Evolutionary conservation across 768 basidiomycete genomes (phyloP).

Genomic region (Amanita pallidorosea): DNA sequence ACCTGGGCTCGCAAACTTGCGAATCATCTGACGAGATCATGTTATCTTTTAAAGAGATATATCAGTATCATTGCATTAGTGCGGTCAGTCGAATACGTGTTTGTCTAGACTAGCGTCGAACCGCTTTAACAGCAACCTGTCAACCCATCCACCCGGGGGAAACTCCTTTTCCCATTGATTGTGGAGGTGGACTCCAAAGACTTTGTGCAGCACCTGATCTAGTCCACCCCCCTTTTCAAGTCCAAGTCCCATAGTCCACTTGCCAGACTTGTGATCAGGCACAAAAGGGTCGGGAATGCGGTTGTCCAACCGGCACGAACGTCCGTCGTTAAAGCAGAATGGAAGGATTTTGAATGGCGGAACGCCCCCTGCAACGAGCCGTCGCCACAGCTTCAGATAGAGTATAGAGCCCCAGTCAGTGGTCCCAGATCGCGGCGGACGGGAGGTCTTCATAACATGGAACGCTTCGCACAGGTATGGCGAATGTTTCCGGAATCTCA

Average conservation of each 20-base stretch:
- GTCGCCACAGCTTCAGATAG: constrained; percentile 86
- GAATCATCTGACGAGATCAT: neutral
- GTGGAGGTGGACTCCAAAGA: constrained; percentile 88
- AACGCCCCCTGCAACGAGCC: constrained; percentile 59
- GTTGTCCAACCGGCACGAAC: constrained; percentile 87
- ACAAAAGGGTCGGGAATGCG: constrained; percentile 87
- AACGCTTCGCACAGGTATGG: constrained; percentile 97
- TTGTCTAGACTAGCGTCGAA: constrained; percentile 30
- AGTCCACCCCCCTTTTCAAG: constrained; percentile 52
- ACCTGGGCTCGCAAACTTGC: too few species aligned
- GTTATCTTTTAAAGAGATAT: too few species aligned
- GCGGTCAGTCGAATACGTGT: too few species aligned
- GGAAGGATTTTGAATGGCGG: constrained; percentile 89
- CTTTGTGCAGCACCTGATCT: constrained; percentile 50
- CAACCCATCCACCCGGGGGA: constrained; percentile 80
- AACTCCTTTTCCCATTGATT: constrained; percentile 93
- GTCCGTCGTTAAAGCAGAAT: constrained; percentile 90
- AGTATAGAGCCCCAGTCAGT: constrained; percentile 93
- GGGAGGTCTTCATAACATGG: constrained; percentile 72
- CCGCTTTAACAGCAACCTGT: constrained; percentile 57
- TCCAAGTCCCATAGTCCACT: constrained; percentile 60
- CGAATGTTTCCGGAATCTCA: constrained; percentile 86
- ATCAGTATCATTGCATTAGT: too few species aligned
- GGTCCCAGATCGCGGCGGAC: constrained; percentile 63
- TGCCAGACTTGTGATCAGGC: constrained; percentile 38